Conservation (phyloP, 1,139 yeast genomes). For the Hyphopichia pseudoburtonii region DNA sequence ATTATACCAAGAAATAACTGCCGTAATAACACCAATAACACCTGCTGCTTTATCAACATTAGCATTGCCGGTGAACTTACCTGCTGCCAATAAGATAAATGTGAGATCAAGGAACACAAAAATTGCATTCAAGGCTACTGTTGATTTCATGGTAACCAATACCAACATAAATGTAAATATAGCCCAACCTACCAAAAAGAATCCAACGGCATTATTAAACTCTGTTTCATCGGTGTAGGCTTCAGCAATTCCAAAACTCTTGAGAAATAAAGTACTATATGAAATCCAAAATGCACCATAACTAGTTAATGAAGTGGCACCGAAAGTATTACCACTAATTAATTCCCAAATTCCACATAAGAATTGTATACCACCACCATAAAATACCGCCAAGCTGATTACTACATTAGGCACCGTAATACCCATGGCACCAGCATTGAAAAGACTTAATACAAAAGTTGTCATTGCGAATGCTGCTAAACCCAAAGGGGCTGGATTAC, state of each 20-base stretch:
- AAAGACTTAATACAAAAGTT: constrained; percentile 48
- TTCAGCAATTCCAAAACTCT: constrained; percentile 53
- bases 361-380: constrained; percentile 66
- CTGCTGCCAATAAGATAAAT: constrained; percentile 57
- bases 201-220: constrained; percentile 54
- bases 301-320: constrained; percentile 62
- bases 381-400: constrained; percentile 44
- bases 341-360: constrained; percentile 69
- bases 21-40: constrained; percentile 64
- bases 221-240: constrained; percentile 49
- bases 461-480: constrained; percentile 53
- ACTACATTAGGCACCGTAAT: constrained; percentile 35
- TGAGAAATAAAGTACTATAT: constrained; percentile 57
- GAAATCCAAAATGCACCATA: constrained; percentile 79
- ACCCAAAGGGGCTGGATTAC: constrained; percentile 64
- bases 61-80: constrained; percentile 43
- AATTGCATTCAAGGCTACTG: constrained; percentile 57
- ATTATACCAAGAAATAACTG: constrained; percentile 73
- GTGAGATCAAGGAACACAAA: constrained; percentile 56
- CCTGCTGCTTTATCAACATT: constrained; percentile 62
- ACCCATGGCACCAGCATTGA: constrained; percentile 41
- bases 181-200: constrained; percentile 66
- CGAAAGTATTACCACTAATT: constrained; percentile 64
- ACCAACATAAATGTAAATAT: constrained; percentile 60
- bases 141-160: constrained; percentile 61